phyloP scores from a whole-genome alignment of 2,329 filamentous ascomycete species.

The Aotearoamyces nothofagi region DNA sequence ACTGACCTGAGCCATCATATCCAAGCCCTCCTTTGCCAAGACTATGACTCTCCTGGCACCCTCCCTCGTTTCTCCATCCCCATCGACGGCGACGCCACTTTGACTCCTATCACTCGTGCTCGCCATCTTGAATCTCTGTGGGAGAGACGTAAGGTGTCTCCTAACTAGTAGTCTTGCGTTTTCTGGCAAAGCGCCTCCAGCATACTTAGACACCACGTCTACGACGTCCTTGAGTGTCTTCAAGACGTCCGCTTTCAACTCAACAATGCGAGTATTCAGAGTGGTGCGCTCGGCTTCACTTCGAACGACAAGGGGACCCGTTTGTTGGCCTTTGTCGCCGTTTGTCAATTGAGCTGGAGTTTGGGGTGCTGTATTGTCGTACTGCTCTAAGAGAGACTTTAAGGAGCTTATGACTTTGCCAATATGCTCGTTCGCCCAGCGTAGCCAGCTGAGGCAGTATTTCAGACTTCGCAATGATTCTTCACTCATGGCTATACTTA shows the following conservation, averaged over 20 bases:
- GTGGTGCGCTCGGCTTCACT: slow-evolving; percentile 14
- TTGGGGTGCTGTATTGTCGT: slow-evolving; percentile 32
- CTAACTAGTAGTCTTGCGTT: slow-evolving; percentile 76
- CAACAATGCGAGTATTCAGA: slow-evolving; percentile 35
- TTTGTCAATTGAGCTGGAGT: slow-evolving; percentile 16
- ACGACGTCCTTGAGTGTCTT: slow-evolving; percentile 70
- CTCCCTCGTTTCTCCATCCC: slow-evolving; percentile 30
- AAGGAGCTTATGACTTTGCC: slow-evolving; percentile 60
- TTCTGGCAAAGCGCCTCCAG: slow-evolving; percentile 79
- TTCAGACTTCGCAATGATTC: slow-evolving; percentile 73
- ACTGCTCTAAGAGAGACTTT: slow-evolving; percentile 64
- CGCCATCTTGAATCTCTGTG: slow-evolving; percentile 66
- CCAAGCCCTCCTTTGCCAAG: slow-evolving; percentile 76
- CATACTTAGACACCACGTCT: slow-evolving; percentile 74
- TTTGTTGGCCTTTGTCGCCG: slow-evolving; percentile 8
- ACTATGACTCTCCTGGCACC: slow-evolving; percentile 67
- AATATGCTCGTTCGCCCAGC: slow-evolving; percentile 70
- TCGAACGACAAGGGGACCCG: slow-evolving; percentile 10
- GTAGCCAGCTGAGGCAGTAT: slow-evolving; percentile 68
- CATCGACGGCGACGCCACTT: slow-evolving; percentile 15
- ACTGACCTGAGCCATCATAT: slow-evolving; percentile 89
- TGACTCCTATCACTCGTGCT: slow-evolving; percentile 29
- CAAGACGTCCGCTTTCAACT: slow-evolving; percentile 55
- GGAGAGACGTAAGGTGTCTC: slow-evolving; percentile 69
- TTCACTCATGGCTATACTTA: slow-evolving; percentile 83